These are phyloP conservation scores for Ceratocystis papillata DNA, from an alignment of 2,329 filamentous ascomycete genomes.

Conservation along the genomic window DNA sequence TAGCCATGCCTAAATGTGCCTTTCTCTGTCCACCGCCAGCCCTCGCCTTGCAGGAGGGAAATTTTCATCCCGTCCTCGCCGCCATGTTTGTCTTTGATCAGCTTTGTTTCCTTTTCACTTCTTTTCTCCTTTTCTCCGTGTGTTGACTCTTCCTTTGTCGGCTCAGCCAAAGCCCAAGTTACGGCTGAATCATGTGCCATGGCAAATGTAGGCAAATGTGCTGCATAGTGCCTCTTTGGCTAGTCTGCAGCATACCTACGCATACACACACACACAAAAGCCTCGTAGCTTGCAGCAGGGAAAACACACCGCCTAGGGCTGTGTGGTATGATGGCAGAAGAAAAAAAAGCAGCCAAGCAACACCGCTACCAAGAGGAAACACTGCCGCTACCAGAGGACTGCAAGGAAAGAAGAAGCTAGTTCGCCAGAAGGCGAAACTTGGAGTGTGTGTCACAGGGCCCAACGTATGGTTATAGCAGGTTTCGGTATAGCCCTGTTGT, in stretches of 20 bases:
- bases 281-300: background rate
- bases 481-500: constrained; percentile 15
- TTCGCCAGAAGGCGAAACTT: background rate
- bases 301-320: background rate
- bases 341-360: background rate
- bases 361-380: background rate
- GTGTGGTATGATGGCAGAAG: background rate
- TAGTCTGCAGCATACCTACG: background rate
- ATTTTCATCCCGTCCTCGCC: constrained; percentile 10
- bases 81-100: constrained; percentile 11
- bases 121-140: constrained; percentile 2
- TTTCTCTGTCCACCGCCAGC: background rate
- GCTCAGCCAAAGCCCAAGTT: background rate
- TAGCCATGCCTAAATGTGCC: background rate
- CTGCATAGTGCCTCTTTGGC: background rate
- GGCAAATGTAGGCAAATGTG: background rate
- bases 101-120: background rate
- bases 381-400: background rate
- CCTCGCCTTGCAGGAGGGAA: background rate
- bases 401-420: background rate
- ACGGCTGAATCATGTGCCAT: background rate
- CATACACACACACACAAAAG: too few species aligned
- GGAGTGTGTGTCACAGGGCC: background rate
- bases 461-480: background rate
- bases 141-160: background rate